Conservation (phyloP, 1,284 basidiomycete genomes). For the Gymnopus androsaceus region DNA sequence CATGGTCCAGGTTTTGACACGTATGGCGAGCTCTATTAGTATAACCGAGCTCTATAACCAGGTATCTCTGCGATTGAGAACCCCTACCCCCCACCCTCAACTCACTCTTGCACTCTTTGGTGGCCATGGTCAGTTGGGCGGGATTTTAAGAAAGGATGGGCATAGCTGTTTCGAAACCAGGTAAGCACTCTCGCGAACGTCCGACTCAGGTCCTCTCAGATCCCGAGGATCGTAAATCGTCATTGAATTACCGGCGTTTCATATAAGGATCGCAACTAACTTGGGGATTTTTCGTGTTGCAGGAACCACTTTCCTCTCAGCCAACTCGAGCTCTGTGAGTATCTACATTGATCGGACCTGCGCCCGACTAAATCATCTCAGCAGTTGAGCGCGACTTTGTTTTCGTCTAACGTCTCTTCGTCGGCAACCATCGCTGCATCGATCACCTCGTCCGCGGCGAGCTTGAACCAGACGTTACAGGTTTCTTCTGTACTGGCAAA, state of each 20-base stretch:
- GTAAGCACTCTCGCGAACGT: constrained; percentile 2
- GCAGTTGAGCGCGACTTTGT: too few relatives aligned
- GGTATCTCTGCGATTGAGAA: background rate
- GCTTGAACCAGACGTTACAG: background rate
- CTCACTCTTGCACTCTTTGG: background rate
- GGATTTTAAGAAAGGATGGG: constrained; percentile 14
- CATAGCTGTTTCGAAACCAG: constrained; percentile 1
- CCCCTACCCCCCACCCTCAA: constrained; percentile 1
- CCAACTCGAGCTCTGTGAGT: constrained; percentile 2
- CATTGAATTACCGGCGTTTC: too few relatives aligned
- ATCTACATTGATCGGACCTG: too few relatives aligned
- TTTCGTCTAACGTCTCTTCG: background rate
- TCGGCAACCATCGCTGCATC: background rate
- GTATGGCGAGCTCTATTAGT: too few relatives aligned
- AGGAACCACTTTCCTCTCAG: background rate
- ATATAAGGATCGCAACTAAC: too few relatives aligned
- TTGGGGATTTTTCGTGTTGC: background rate
- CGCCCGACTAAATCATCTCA: too few relatives aligned
- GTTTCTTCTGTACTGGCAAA: background rate
- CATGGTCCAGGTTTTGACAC: constrained; percentile 15
- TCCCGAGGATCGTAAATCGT: too few relatives aligned
- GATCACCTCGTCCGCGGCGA: background rate
- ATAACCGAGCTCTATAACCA: constrained; percentile 16
- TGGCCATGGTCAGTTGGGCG: constrained; percentile 7
- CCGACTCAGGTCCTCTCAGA: too few relatives aligned